Base-by-base conservation (phyloP, 345 rosid genomes). In the Brassica juncea region DNA sequence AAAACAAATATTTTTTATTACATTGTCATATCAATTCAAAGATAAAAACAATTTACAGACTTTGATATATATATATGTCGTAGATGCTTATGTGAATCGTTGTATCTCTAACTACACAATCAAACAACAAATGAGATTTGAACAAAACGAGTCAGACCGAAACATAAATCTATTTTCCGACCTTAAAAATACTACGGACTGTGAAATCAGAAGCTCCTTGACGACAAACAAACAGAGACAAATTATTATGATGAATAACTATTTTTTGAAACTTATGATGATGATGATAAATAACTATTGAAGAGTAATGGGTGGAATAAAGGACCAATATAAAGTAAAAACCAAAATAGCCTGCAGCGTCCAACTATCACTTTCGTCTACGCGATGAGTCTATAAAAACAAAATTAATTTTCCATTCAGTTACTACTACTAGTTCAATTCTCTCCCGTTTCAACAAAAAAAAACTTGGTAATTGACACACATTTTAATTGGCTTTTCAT, bases 261-360 rank as follows among this genome's bases (percentile, higher is more conserved):
- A 66, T 66, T 74, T 28, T 28, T 28, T 28, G 30, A 28, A 28
- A 28, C 30, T 28, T 28, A 28, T 28, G 30, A 28, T 28, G 30
- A 28, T 28, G 30, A 35, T 11, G 47, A 15, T 16, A 42, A 57
- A 57, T 75, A 23, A n/a, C 15, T 66, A 66, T 66, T 74, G 11
- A 66, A 66, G 11, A 66, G 37, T 23, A 8, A 52, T 65, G 19
- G 70, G 49, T 49, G 63, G 78, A 75, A 75, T 54, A 57, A 66
- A 55, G 15, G 66, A 66, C 72, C 57, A 66, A 8, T 35, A 66
- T 7, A 23, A 23, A 35, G 57, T 75, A 66, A 35, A 34, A 39
- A 27, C 65, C 68, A 60, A 67, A 28, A 68, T 15, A 67, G 70
- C 42, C 52, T 66, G 52, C 27, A 65, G 23, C n/a, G 10, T 59